These are phyloP conservation scores for Oryza glaberrima DNA, from an alignment of 176 grass and related monocot genomes.

Conservation along the genomic window DNA sequence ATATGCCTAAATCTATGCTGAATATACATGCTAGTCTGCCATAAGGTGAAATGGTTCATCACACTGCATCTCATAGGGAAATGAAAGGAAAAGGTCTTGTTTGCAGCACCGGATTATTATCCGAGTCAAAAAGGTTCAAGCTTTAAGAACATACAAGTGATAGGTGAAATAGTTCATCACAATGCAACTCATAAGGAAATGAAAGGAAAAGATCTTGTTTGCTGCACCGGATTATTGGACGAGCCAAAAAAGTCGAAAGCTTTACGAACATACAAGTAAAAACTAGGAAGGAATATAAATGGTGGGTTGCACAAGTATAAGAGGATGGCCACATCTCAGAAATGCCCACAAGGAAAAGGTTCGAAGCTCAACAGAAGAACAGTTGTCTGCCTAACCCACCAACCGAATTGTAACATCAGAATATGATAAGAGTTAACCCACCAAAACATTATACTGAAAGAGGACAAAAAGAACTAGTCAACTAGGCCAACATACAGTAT, in stretches of 20 bases:
- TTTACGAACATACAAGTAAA: not conserved
- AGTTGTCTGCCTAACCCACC: too few relatives aligned
- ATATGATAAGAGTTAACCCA: not conserved
- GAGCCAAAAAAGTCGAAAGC: not conserved
- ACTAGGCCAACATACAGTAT: not conserved
- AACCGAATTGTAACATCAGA: not conserved
- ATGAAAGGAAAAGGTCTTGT: not conserved
- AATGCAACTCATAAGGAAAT: not conserved
- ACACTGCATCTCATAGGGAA: not conserved
- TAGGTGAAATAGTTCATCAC: too few relatives aligned
- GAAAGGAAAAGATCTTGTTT: not conserved
- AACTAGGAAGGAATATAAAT: not conserved
- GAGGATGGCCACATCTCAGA: not conserved
- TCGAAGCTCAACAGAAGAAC: slow-evolving; percentile 4
- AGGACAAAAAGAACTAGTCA: not conserved
- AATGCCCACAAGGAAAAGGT: not conserved
- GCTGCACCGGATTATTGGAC: not conserved
- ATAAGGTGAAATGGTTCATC: too few relatives aligned
- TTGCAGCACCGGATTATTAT: not conserved
- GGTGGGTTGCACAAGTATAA: not conserved
- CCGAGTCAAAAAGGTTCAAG: not conserved
- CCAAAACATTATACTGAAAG: not conserved
- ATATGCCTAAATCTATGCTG: not conserved
- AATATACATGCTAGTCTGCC: too few relatives aligned
- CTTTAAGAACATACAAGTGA: not conserved